A percentile compares a stretch with the other conserved stretches of the same genome.
These are phyloP conservation scores for Amanita thiersii DNA, from an alignment of 768 basidiomycete species.

Conservation along the genomic window DNA sequence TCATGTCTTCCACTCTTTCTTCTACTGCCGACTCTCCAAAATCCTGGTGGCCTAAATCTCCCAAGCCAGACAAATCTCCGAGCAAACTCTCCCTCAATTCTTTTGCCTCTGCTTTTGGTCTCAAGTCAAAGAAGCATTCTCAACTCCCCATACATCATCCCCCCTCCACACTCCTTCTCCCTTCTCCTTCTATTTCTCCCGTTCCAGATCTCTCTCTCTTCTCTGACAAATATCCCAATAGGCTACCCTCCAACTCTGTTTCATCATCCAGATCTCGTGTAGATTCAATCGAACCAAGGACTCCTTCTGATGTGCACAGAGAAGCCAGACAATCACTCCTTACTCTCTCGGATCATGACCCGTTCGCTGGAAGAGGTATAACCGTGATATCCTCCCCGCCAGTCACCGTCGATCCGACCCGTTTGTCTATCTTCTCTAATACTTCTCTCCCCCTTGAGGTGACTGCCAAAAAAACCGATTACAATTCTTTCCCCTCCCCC, in stretches of 20 bases:
- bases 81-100: slow-evolving; percentile 34
- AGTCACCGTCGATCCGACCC: slow-evolving; percentile 34
- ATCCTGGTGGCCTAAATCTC: slow-evolving; percentile 38
- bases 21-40: slow-evolving; percentile 24
- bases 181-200: slow-evolving; percentile 12
- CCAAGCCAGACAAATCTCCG: slow-evolving; percentile 20
- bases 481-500: slow-evolving; percentile 40
- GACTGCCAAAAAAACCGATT: slow-evolving; percentile 26
- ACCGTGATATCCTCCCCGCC: slow-evolving; percentile 25
- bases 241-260: slow-evolving; percentile 45
- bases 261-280: slow-evolving; percentile 49
- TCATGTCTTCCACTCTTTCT: slow-evolving; percentile 26
- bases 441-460: slow-evolving; percentile 35
- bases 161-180: slow-evolving; percentile 19
- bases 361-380: slow-evolving; percentile 48
- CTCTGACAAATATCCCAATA: slow-evolving; percentile 20
- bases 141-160: slow-evolving; percentile 46
- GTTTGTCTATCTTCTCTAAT: slow-evolving; percentile 46
- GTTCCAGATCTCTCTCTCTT: slow-evolving; percentile 15
- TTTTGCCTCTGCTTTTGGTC: slow-evolving; percentile 52
- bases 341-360: slow-evolving; percentile 57
- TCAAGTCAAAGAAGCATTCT: slow-evolving; percentile 54
- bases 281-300: slow-evolving; percentile 46
- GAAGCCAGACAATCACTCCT: slow-evolving; percentile 43
- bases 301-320: slow-evolving; percentile 41